Conservation (phyloP, 108 stramenopile species). For the Asterionellopsis glacialis region DNA sequence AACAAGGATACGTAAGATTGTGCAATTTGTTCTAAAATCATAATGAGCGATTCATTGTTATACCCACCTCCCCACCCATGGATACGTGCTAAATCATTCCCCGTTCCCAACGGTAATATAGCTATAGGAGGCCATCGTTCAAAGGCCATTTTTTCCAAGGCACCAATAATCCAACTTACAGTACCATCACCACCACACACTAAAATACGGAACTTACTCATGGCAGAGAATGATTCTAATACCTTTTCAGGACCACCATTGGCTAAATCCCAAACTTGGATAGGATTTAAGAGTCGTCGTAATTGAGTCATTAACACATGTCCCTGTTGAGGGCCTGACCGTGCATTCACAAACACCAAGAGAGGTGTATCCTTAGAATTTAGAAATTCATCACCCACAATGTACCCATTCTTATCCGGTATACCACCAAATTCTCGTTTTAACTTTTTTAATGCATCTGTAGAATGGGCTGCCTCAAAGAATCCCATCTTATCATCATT, state of each 20-base stretch:
- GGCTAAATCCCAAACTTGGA: constrained; percentile 89
- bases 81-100: constrained; percentile 82
- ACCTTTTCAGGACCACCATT: constrained; percentile 73
- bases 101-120: constrained; percentile 88
- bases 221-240: constrained; percentile 64
- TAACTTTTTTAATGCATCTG: constrained; percentile 50
- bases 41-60: constrained; percentile 74
- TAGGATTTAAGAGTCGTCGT: constrained; percentile 74
- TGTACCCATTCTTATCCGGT: constrained; percentile 77
- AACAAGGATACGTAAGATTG: constrained; percentile 73
- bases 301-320: constrained; percentile 76
- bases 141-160: constrained; percentile 74
- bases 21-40: constrained; percentile 68
- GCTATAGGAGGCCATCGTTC: constrained; percentile 84
- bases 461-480: constrained; percentile 68
- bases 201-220: constrained; percentile 68
- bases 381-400: constrained; percentile 76
- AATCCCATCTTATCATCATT: constrained; percentile 26
- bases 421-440: constrained; percentile 50
- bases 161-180: constrained; percentile 87
- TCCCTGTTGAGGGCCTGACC: constrained; percentile 83
- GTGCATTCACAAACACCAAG: constrained; percentile 85
- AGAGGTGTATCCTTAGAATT: constrained; percentile 58
- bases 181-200: constrained; percentile 92
- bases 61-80: constrained; percentile 88